Base-by-base conservation (phyloP, 805 yeast species). In the Lachancea kluyveri region DNA sequence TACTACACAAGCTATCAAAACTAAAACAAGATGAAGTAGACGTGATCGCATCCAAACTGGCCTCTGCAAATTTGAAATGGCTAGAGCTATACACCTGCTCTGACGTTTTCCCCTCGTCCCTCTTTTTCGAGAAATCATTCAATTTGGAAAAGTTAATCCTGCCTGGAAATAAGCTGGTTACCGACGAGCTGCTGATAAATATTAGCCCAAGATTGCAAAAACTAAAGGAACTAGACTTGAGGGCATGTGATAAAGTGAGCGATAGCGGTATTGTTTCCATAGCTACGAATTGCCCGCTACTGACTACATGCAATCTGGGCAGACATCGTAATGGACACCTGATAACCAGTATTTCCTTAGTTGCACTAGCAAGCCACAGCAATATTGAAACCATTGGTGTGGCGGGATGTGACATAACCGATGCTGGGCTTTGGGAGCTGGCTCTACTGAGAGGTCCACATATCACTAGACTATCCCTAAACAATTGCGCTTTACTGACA, bases 81-180 rank as follows among this genome's bases (percentile, higher is more conserved):
- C 60, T 87, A 18, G 95, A 87, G 53, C 66, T 86, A 45, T 85
- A 81, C 58, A 80, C 88, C 48, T 86, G 95, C 50, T 88, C 95
- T 5, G 67, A 66, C 26, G 50, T 83, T 18, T 47, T 68, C 6
- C 95, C 95, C 4, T 60, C 76, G 0, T 40, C 59, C 6, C 38
- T 52, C 3, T 62, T 79, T 50, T 60, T 77, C 26, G 40, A 62
- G 2, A 67, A 68, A 4, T 46, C 62, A 7, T 26, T 26, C 6
- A 46, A 48, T 10, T 50, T 79, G 28, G 58, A 60, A 24, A 60
- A 54, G 25, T 48, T 64, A 21, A 68, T 75, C 1, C 59, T 88
- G 4, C 88, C 96, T 0, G 96, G 95, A 3, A 72, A 74, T 35
- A 72, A 68, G 40, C 55, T 61, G 2, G 65, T 84, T 3, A 73